Base-by-base conservation (phyloP, 768 basidiomycete species). In the Galerina sulciceps region DNA sequence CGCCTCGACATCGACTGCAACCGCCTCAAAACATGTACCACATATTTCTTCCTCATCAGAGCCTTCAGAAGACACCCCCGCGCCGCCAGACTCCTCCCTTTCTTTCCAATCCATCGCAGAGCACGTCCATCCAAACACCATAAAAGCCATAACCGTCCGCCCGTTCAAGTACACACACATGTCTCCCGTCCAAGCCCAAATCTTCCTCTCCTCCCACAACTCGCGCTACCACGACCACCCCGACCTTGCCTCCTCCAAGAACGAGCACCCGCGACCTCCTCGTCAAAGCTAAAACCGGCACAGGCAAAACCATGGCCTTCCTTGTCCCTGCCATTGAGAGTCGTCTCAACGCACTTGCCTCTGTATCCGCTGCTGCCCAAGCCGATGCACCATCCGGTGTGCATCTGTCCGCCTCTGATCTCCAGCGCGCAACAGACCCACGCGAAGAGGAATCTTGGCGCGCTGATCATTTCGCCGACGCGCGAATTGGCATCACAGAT, bases 401-500 rank as follows among this genome's bases (percentile, higher is more conserved):
- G 9, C 3, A 6, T 10, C 40, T 59, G n/a, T 41, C 36, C 20
- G 46, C 15, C 1, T 2, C 20, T 0, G 53, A 54, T 10, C 2
- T 54, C 5, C 4, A 5, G 17, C 46, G 37, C 46, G 53, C 48
- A n/a, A 3, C 18, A 26, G 17, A 11, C 69, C 65, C 57, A 56
- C 23, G 78, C 84, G 0, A 73, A 75, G 9, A 66, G 75, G 6
- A 75, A 81, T 40, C 85, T 85, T 36, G 94, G 95, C 1, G 79
- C 88, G 0, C 81, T 98, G 18, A 81, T 98, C 64, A 87, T 98
- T 71, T 92, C 87, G 20, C 94, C 95, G 2, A 97, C 95, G 3
- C 85, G 95, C 51, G 95, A 98, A 69, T 76, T 94, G 43, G 95
- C 95, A 5, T 88, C 89, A 1, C 93, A 95, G 71, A 96, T 96